Conservation (phyloP, 2,329 filamentous ascomycete genomes). For the Berkeleyomyces rouxiae region DNA sequence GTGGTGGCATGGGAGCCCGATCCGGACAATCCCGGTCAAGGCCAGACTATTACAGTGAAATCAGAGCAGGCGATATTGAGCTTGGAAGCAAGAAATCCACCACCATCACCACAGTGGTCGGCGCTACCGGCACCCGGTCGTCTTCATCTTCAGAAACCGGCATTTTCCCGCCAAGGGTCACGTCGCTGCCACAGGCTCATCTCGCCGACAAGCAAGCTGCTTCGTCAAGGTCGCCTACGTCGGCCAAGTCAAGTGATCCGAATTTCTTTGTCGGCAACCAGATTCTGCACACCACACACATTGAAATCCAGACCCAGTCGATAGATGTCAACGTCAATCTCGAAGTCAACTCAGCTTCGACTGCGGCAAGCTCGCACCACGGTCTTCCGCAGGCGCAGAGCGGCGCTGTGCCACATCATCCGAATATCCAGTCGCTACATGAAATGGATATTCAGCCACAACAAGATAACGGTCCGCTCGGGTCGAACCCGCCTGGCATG, state of each 20-base stretch:
- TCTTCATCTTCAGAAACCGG: slow-evolving; percentile 9
- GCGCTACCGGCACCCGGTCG: slow-evolving; percentile 8
- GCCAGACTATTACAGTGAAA: slow-evolving; percentile 6
- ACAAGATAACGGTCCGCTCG: slow-evolving; percentile 9
- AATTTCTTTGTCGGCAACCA: slow-evolving; percentile 1
- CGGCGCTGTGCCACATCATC: neutral
- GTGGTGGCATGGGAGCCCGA: slow-evolving; percentile 13
- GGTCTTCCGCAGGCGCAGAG: neutral
- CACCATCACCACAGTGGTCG: slow-evolving; percentile 6
- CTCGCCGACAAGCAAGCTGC: neutral
- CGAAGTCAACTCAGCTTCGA: neutral
- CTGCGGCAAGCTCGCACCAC: neutral
- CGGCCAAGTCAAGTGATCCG: neutral
- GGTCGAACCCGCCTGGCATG: slow-evolving; percentile 6
- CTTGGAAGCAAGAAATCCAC: slow-evolving; percentile 9
- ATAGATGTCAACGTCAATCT: neutral
- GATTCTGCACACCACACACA: slow-evolving; percentile 8
- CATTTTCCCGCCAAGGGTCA: neutral
- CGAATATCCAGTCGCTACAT: slow-evolving; percentile 2
- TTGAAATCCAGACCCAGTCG: slow-evolving; percentile 7
- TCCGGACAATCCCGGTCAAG: slow-evolving; percentile 19
- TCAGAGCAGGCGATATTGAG: slow-evolving; percentile 6
- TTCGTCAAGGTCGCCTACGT: neutral
- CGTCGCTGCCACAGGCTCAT: neutral
- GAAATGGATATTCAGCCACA: slow-evolving; percentile 4